phyloP scores from a whole-genome alignment of 495 filamentous ascomycete species.

The Darksidea phi region DNA sequence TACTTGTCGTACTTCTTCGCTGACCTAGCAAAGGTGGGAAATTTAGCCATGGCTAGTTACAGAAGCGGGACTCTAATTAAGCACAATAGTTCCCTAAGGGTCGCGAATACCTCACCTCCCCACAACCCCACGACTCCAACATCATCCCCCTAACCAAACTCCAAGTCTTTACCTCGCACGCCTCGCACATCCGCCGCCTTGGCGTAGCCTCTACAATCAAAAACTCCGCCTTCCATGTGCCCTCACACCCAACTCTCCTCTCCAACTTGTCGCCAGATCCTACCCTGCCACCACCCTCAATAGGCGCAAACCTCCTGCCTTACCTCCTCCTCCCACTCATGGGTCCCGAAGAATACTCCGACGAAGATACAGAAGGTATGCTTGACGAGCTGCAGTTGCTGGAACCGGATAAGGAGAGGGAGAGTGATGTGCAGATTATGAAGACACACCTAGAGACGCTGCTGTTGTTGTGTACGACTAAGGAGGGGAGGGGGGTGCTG shows the following conservation, averaged over 20 bases:
- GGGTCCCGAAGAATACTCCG: constrained; percentile 57
- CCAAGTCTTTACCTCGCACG: constrained; percentile 87
- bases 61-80: not conserved
- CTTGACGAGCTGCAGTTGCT: constrained; percentile 83
- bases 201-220: constrained; percentile 93
- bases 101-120: constrained; percentile 70
- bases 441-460: constrained; percentile 86
- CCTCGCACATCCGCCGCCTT: constrained; percentile 71
- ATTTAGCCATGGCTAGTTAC: not conserved
- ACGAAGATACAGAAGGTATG: constrained; percentile 74
- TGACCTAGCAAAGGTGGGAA: constrained; percentile 70
- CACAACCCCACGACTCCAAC: constrained; percentile 66
- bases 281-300: constrained; percentile 56
- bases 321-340: constrained; percentile 76
- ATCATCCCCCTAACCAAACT: constrained; percentile 85
- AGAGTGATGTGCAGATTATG: constrained; percentile 70
- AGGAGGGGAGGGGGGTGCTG: constrained; percentile 69
- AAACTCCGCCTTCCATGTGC: constrained; percentile 72
- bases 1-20: constrained; percentile 93
- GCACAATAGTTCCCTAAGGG: constrained; percentile 56
- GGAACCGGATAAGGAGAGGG: constrained; percentile 80
- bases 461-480: constrained; percentile 75
- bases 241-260: constrained; percentile 68
- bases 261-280: constrained; percentile 56
- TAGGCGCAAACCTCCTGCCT: constrained; percentile 76